Evolutionary conservation across 345 rosid species (phyloP).

Genomic region (Brassica nigra): DNA sequence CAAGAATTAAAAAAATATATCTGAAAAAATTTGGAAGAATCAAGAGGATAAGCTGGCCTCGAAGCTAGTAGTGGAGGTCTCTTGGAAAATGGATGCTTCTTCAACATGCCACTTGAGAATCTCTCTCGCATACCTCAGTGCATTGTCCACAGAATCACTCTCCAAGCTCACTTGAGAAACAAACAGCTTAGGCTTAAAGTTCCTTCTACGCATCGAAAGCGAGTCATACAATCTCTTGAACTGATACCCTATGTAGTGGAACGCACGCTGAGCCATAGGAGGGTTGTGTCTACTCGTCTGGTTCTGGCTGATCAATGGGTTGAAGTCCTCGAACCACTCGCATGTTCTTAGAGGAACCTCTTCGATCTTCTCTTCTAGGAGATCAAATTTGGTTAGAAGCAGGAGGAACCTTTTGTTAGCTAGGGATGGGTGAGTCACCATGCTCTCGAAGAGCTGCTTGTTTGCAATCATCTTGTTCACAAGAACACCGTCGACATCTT

Average conservation of each 20-base stretch:
- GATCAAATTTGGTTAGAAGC: conserved; percentile 75
- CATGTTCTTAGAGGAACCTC: conserved; percentile 61
- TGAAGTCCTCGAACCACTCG: conserved; percentile 80
- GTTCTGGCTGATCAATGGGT: conserved; percentile 58
- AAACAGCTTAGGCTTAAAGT: conserved; percentile 52
- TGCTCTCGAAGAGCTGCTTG: conserved; percentile 62
- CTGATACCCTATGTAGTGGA: conserved; percentile 65
- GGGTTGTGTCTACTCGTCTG: conserved; percentile 41
- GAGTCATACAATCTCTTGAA: conserved; percentile 64
- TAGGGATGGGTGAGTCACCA: conserved; percentile 60
- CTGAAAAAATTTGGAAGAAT: neutral
- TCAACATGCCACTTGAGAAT: conserved; percentile 63
- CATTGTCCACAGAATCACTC: conserved; percentile 59
- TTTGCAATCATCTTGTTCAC: conserved; percentile 82
- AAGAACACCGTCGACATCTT: conserved; percentile 53
- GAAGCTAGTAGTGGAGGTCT: conserved; percentile 48
- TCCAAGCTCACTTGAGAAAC: conserved; percentile 59
- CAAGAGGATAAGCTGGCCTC: conserved; percentile 61
- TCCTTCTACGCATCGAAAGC: conserved; percentile 35
- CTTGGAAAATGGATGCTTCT: conserved; percentile 38
- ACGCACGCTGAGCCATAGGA: conserved; percentile 64
- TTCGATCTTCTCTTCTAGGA: conserved; percentile 71
- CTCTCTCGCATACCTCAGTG: conserved; percentile 66
- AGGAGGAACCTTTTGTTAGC: conserved; percentile 75
- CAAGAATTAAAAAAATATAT: neutral